Evolutionary conservation across 2,329 filamentous ascomycete genomes (phyloP).

Genomic region (Tolypocladium guangdongense): DNA sequence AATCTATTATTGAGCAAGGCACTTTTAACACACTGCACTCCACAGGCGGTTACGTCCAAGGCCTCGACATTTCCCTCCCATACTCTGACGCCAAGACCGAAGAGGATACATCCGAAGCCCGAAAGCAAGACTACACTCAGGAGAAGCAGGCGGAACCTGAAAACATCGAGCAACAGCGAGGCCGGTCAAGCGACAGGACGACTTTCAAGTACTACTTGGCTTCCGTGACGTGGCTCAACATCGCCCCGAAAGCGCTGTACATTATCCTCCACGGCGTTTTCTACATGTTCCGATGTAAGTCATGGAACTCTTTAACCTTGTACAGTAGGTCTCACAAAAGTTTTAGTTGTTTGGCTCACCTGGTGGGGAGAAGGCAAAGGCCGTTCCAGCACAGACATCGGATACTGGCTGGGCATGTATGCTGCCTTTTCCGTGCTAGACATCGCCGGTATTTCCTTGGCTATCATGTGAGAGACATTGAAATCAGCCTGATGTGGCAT

Average conservation of each 20-base stretch:
- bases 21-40: constrained; percentile 24
- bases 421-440: constrained; percentile 12
- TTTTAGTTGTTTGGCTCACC: constrained; percentile 20
- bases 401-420: constrained; percentile 19
- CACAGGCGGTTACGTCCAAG: constrained; percentile 24
- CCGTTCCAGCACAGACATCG: constrained; percentile 12
- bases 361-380: constrained; percentile 20
- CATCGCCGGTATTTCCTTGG: constrained; percentile 12
- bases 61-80: constrained; percentile 20
- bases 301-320: too few species aligned
- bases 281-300: constrained; percentile 14
- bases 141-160: too few species aligned
- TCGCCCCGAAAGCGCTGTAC: constrained; percentile 8
- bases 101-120: too few species aligned
- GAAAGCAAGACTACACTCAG: too few species aligned
- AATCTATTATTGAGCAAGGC: constrained; percentile 29
- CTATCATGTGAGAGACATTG: constrained; percentile 16
- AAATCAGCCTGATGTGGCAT: too few species aligned
- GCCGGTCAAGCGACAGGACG: constrained; percentile 10
- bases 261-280: constrained; percentile 9
- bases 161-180: neutral
- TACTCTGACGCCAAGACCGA: constrained; percentile 5
- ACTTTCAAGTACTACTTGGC: constrained; percentile 19
- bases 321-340: too few species aligned
- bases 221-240: constrained; percentile 10